Percentiles rank a stretch among this genome's conserved stretches.
These are phyloP conservation scores for California macrophylla DNA, from an alignment of 441 rosid species.

Conservation along the genomic window DNA sequence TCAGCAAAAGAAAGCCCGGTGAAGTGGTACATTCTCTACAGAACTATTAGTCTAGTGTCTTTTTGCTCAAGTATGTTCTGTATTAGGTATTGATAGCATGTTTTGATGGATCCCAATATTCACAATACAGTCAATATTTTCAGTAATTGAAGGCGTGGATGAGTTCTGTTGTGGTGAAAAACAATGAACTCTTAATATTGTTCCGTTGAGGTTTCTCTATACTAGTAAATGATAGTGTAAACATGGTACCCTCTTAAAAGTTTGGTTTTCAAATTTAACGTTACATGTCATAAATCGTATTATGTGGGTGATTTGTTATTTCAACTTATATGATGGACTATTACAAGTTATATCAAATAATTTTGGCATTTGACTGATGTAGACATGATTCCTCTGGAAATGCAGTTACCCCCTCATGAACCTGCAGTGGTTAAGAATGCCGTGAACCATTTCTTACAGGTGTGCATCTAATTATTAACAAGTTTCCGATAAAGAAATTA, in stretches of 20 bases:
- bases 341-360: background rate
- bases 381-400: slow-evolving; percentile 5
- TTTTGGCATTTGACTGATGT: background rate
- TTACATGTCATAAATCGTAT: background rate
- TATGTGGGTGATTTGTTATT: background rate
- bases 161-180: background rate
- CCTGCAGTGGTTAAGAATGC: slow-evolving; percentile 79
- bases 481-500: slow-evolving; percentile 5
- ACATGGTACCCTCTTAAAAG: background rate
- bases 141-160: background rate
- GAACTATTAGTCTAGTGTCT: background rate
- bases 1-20: slow-evolving; percentile 87
- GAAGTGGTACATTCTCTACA: slow-evolving; percentile 51
- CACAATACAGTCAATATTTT: background rate
- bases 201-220: background rate
- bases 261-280: background rate
- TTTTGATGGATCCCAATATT: background rate
- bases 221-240: background rate
- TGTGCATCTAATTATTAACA: slow-evolving; percentile 18
- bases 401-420: slow-evolving; percentile 89
- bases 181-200: background rate
- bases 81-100: background rate
- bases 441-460: slow-evolving; percentile 92
- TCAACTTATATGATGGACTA: background rate
- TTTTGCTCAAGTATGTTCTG: background rate